These are phyloP conservation scores for Eleusine indica DNA, from an alignment of 176 grass and related monocot genomes.

Conservation along the genomic window DNA sequence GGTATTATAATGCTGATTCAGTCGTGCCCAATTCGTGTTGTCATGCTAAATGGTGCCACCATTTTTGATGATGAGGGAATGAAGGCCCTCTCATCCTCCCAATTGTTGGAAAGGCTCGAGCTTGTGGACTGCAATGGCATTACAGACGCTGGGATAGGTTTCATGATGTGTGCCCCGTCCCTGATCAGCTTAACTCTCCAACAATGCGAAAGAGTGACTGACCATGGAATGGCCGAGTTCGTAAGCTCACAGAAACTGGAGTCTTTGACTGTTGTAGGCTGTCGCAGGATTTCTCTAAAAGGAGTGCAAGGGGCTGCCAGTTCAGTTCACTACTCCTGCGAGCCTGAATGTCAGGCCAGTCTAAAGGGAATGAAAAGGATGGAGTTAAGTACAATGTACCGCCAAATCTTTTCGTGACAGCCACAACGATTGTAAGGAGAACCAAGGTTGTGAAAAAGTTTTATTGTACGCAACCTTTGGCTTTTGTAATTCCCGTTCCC, in stretches of 20 bases:
- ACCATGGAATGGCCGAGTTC: constrained; percentile 42
- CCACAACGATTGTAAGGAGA: neutral
- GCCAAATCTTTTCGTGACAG: neutral
- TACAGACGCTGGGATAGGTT: constrained; percentile 47
- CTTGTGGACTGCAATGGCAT: constrained; percentile 46
- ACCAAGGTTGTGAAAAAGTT: neutral
- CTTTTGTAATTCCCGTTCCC: neutral
- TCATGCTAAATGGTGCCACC: constrained; percentile 50
- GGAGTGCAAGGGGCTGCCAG: constrained; percentile 49
- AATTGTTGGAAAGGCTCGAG: constrained; percentile 55
- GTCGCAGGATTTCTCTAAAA: constrained; percentile 46
- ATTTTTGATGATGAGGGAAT: constrained; percentile 55
- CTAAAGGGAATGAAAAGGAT: constrained; percentile 24
- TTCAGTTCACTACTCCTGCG: constrained; percentile 24
- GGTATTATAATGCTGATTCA: constrained; percentile 53
- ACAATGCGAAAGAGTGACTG: constrained; percentile 45
- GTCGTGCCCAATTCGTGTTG: constrained; percentile 47
- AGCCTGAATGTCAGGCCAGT: neutral
- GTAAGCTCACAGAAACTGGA: constrained; percentile 46
- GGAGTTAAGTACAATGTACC: neutral
- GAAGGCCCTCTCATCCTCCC: constrained; percentile 39
- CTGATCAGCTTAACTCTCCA: constrained; percentile 53
- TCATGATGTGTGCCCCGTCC: neutral
- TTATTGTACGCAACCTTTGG: neutral
- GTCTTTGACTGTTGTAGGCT: constrained; percentile 45